A percentile compares a stretch with the other conserved stretches of the same genome.
These are phyloP conservation scores for Crataegus laevigata DNA, from an alignment of 306 rosid genomes.

Conservation along the genomic window DNA sequence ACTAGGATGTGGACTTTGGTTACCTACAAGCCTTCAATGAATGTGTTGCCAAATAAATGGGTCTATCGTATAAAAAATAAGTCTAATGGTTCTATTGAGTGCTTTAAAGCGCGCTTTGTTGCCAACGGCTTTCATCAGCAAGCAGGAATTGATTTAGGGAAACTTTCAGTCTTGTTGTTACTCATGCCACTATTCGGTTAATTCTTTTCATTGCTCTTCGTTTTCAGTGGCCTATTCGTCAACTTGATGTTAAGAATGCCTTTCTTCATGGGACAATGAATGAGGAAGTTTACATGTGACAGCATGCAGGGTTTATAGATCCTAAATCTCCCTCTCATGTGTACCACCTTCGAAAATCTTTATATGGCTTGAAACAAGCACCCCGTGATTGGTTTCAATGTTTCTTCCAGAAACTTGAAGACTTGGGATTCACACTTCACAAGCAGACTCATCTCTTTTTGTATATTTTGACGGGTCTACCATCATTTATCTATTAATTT, in stretches of 20 bases:
- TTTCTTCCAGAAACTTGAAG: too few relatives aligned
- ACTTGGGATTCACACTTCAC: too few relatives aligned
- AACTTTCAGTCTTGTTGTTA: background rate
- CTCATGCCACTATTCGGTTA: background rate
- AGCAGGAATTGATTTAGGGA: background rate
- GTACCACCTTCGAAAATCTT: background rate
- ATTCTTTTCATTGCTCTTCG: too few relatives aligned
- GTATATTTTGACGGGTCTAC: too few relatives aligned
- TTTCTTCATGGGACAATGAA: background rate
- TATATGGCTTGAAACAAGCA: background rate
- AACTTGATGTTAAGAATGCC: background rate
- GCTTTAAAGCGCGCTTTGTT: background rate
- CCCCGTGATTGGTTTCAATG: too few relatives aligned
- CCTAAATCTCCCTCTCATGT: background rate
- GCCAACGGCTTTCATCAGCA: background rate
- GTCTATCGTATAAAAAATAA: too few relatives aligned
- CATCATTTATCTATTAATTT: too few relatives aligned
- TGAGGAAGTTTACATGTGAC: background rate
- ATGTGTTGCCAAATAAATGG: too few relatives aligned
- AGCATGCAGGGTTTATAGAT: rapidly evolving
- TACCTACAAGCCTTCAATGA: too few relatives aligned
- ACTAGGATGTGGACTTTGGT: too few relatives aligned
- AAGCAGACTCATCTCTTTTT: background rate
- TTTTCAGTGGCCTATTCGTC: too few relatives aligned
- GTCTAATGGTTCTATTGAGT: background rate